Evolutionary conservation across 192 early-diverging fungal species (phyloP), one percentile per base, ranked within the genome.

Genomic region (Linnemannia zychae): DNA sequence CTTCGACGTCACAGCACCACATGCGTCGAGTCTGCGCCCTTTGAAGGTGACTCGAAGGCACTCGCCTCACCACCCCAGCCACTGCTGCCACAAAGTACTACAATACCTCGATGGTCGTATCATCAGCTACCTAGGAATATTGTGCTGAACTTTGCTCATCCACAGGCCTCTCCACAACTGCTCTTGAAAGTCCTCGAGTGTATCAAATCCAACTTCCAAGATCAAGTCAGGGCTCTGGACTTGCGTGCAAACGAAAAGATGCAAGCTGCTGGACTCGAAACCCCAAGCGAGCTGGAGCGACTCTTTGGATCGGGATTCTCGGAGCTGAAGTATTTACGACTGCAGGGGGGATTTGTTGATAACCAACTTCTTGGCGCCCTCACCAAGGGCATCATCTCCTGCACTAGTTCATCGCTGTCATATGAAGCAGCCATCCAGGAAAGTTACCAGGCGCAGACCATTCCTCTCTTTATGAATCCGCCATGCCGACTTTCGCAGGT

Each of bases 171-270:
- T 13, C 78, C 77, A 17, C 48, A 79, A n/a, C 12, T 85, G 70
- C 77, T 85, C 18, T 69, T 85, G 37, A 47, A 50, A 9, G 73
- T 47, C 13, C 49, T 85, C 13, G 83, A 85, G 38, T 65, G 66
- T 33, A 44, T 84, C 13, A 7, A 68, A 13, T 60, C 67, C 22
- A 57, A 60, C 16, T 79, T 72, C 38, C 38, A 16, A 1, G 50
- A 84, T 28, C 82, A 79, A 31, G 66, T 79, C 48, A 74, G 68
- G 36, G 72, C 73, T 1, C 53, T 85, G 5, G 83, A 85, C 34
- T 5, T 85, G 46, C 60, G 76, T 33, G 83, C 83, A 2, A 85
- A 76, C 33, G 83, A 85, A 65, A 85, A 79, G 70, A 85, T 85
- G 83, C 83, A 71, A 15, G 60, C 48, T 7, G 52, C 67, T 16